These are phyloP conservation scores for Cercospora berteroae DNA, from an alignment of 2,329 filamentous ascomycete species.

Conservation along the genomic window DNA sequence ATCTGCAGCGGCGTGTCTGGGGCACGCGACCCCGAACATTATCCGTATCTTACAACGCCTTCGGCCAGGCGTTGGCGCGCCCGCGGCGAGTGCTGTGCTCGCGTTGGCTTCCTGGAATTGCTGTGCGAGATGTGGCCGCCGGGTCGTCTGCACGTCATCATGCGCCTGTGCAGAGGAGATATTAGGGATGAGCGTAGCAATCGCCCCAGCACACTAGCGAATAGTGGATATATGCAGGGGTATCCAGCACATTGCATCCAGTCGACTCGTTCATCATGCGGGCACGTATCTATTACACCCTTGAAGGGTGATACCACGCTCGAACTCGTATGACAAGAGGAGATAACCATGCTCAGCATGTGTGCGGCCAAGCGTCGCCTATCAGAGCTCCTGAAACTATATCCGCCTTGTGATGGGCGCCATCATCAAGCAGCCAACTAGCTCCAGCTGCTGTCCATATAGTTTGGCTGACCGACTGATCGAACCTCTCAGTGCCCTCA, in stretches of 20 bases:
- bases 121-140: neutral
- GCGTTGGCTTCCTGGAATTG: neutral
- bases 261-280: neutral
- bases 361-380: constrained; percentile 9
- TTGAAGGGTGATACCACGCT: neutral
- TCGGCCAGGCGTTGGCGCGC: constrained; percentile 16
- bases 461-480: neutral
- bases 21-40: neutral
- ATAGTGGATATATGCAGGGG: neutral
- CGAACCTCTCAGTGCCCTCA: neutral
- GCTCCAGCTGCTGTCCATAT: neutral
- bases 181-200: neutral
- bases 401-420: neutral
- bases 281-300: neutral
- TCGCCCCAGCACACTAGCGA: neutral
- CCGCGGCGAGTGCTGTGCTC: constrained; percentile 1
- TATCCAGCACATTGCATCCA: neutral
- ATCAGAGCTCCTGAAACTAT: neutral
- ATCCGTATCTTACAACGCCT: constrained; percentile 9
- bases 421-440: neutral
- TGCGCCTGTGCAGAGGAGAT: neutral
- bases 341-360: neutral
- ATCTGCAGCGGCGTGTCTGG: neutral
- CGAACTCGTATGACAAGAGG: neutral
- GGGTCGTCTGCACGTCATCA: constrained; percentile 3